These are phyloP conservation scores for Tephrocybe rancida DNA, from an alignment of 768 basidiomycete species.

Conservation along the genomic window DNA sequence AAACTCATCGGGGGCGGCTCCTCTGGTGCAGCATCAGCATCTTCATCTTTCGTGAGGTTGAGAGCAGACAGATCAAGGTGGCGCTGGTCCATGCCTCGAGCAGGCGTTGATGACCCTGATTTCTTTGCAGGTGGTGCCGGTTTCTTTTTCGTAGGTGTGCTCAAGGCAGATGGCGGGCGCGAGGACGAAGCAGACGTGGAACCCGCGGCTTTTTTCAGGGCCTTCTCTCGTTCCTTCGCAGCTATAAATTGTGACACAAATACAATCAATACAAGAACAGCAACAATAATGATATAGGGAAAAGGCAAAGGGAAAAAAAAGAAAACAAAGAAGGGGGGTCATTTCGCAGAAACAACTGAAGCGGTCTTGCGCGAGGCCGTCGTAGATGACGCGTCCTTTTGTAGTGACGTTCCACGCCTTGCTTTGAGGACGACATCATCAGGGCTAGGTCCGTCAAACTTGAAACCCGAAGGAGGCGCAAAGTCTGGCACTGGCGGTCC, in stretches of 20 bases:
- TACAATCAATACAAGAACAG: slow-evolving; percentile 37
- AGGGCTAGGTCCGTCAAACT: slow-evolving; percentile 86
- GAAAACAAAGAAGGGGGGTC: slow-evolving; percentile 17
- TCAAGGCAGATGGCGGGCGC: slow-evolving; percentile 44
- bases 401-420: slow-evolving; percentile 71
- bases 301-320: slow-evolving; percentile 18
- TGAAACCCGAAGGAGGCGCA: slow-evolving; percentile 45
- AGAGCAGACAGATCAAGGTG: slow-evolving; percentile 75
- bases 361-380: slow-evolving; percentile 22
- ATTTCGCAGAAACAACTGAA: slow-evolving; percentile 22
- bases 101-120: slow-evolving; percentile 47
- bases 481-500: slow-evolving; percentile 36
- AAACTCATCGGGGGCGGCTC: slow-evolving; percentile 66
- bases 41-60: slow-evolving; percentile 58
- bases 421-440: slow-evolving; percentile 88
- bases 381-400: slow-evolving; percentile 24
- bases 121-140: slow-evolving; percentile 33
- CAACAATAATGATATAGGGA: slow-evolving; percentile 21
- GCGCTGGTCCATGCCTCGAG: slow-evolving; percentile 51
- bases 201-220: slow-evolving; percentile 50
- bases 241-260: slow-evolving; percentile 56
- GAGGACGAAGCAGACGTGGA: slow-evolving; percentile 46
- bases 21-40: slow-evolving; percentile 42
- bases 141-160: slow-evolving; percentile 47
- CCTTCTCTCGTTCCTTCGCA: slow-evolving; percentile 80